Evolutionary conservation across 176 grass and related monocot species (phyloP), one percentile per base, ranked within the genome.

Genomic region (Pontederia paniculata): DNA sequence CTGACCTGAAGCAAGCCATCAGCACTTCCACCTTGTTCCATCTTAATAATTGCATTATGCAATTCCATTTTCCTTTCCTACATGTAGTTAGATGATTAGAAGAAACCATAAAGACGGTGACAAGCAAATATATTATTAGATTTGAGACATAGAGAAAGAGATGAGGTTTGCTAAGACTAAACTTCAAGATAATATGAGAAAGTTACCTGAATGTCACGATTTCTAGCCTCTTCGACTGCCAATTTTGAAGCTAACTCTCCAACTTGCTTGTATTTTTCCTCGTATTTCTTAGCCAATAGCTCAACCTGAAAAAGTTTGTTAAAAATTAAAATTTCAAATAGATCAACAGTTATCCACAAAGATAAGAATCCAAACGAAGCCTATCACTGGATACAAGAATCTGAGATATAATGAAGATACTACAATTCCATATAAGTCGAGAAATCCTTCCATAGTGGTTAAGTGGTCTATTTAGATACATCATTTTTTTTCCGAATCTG

Each of bases 201-300:
- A 18, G 52, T 52, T 55, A 97, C 93, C 80, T 90, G 86, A 88
- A 97, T 74, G 53, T 97, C 86, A 37, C 86, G 86, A 77, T 81
- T 84, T 71, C 80, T 74, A 45, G 73, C 80, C 68, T 97, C 86
- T 67, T 97, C 83, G 10, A 97, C 80, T 64, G 86, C 86, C 63
- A 97, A 62, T 64, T 97, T 90, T 62, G 93, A 90, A 42, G 93
- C 93, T 52, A 91, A 74, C 55, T 97, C 93, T 59, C 86, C 93
- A 37, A 98, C 86, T 77, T 98, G 93, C 65, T 88, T 98, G 83
- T 98, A 98, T 57, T 98, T 98, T 58, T 98, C 93, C 84, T 98
- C 93, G 56, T 98, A 98, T 65, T 91, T 98, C 71, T 84, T 98
- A 46, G 69, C 83, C 54, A 98, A 68, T 19, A 81, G 84, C 68